Evolutionary conservation across 371 early-diverging fungal genomes (phyloP).

Genomic region (Apophysomyces elegans): DNA sequence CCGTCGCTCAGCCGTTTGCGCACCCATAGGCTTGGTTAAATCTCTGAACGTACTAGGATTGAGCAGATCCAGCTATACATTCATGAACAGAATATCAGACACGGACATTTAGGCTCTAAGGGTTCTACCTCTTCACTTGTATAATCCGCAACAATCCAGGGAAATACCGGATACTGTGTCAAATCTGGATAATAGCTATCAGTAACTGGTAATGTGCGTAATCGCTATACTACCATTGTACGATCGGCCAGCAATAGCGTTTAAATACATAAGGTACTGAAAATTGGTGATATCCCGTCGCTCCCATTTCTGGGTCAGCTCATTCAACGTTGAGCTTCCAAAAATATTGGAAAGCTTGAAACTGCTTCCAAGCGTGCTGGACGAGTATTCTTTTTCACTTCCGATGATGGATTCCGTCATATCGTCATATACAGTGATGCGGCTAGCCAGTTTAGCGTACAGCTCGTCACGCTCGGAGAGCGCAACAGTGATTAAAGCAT

Average conservation of each 20-base stretch:
- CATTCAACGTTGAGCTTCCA: conserved; percentile 69
- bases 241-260: conserved; percentile 81
- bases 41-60: conserved; percentile 80
- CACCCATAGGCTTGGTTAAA: conserved; percentile 86
- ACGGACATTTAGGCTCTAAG: not conserved
- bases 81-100: not conserved
- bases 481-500: conserved; percentile 70
- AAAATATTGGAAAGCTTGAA: conserved; percentile 63
- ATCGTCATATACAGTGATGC: conserved; percentile 52
- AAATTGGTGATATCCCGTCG: conserved; percentile 83
- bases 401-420: conserved; percentile 56
- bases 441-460: conserved; percentile 65
- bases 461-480: conserved; percentile 71
- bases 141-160: conserved; percentile 79
- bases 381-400: conserved; percentile 34
- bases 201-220: not conserved
- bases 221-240: conserved; percentile 49
- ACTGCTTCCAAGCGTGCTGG: conserved; percentile 36
- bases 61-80: conserved; percentile 62
- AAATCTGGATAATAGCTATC: conserved; percentile 39
- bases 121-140: conserved; percentile 50
- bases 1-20: conserved; percentile 71
- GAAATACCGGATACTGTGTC: conserved; percentile 76
- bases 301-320: conserved; percentile 76
- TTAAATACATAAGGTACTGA: conserved; percentile 88